Percentiles rank a stretch among this genome's conserved stretches.
Evolutionary conservation across 441 rosid genomes (phyloP).

Genomic region (Bruguiera hainesii): DNA sequence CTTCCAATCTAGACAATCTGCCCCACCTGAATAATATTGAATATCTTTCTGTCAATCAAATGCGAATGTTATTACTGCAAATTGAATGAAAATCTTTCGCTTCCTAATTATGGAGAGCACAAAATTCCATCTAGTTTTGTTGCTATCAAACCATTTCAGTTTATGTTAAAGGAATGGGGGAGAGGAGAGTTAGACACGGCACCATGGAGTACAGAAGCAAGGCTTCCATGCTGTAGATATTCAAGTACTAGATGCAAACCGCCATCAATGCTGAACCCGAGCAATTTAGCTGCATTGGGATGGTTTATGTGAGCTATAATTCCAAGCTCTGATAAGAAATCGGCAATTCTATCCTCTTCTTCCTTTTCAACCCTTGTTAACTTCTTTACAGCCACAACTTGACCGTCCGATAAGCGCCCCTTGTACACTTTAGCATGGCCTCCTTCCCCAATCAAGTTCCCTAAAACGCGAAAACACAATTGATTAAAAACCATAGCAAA

Average conservation of each 20-base stretch:
- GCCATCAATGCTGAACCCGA: conserved; percentile 70
- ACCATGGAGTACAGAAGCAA: conserved; percentile 78
- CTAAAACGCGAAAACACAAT: conserved; percentile 26
- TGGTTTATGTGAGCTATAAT: conserved; percentile 84
- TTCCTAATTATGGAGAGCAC: too few relatives aligned
- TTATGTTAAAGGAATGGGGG: background rate
- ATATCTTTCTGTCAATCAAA: background rate
- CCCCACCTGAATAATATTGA: conserved; percentile 42
- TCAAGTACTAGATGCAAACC: conserved; percentile 81
- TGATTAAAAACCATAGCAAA: conserved; percentile 8
- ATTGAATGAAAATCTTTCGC: too few relatives aligned
- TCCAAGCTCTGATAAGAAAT: conserved; percentile 85
- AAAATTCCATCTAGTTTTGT: too few relatives aligned
- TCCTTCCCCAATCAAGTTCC: conserved; percentile 79
- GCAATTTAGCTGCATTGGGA: conserved; percentile 72
- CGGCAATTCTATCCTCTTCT: conserved; percentile 47
- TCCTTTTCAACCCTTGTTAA: conserved; percentile 43
- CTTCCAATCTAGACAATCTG: conserved; percentile 51
- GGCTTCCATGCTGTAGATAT: conserved; percentile 69
- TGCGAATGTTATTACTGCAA: too few relatives aligned
- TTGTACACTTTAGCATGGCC: conserved; percentile 88
- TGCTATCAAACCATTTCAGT: background rate
- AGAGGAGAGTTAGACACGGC: conserved; percentile 10
- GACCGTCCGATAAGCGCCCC: conserved; percentile 64
- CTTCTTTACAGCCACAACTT: conserved; percentile 82